Conservation (phyloP, 1,284 basidiomycete genomes). For the Pseudozyma thailandica region DNA sequence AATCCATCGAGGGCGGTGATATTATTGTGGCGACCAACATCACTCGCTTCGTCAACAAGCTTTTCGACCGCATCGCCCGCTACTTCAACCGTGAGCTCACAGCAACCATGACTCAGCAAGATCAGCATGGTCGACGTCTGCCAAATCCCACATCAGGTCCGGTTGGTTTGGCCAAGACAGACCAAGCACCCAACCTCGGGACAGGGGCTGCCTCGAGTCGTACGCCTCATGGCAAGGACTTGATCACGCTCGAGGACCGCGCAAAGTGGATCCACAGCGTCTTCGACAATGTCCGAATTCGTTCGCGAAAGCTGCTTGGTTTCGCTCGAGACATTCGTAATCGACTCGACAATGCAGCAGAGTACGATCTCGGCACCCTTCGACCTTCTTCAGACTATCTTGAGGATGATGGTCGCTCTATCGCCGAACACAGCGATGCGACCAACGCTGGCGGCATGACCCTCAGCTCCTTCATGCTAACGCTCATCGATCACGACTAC, state of each 20-base stretch:
- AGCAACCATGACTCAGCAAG: slow-evolving; percentile 72
- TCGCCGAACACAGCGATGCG: slow-evolving; percentile 19
- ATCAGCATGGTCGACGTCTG: slow-evolving; percentile 28
- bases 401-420: slow-evolving; percentile 31
- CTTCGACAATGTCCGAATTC: slow-evolving; percentile 88
- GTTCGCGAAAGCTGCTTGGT: slow-evolving; percentile 92
- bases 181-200: slow-evolving; percentile 15
- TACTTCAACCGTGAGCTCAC: slow-evolving; percentile 94
- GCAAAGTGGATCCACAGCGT: slow-evolving; percentile 91
- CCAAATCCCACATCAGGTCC: slow-evolving; percentile 38
- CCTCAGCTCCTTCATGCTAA: slow-evolving; percentile 82
- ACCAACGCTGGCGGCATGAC: slow-evolving; percentile 67
- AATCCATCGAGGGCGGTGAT: slow-evolving; percentile 88
- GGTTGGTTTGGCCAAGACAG: slow-evolving; percentile 30
- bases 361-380: slow-evolving; percentile 82
- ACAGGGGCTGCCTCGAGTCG: slow-evolving; percentile 31
- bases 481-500: slow-evolving; percentile 86
- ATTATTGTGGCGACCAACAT: slow-evolving; percentile 78
- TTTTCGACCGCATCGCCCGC: slow-evolving; percentile 79
- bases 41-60: slow-evolving; percentile 64
- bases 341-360: slow-evolving; percentile 93
- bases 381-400: slow-evolving; percentile 43
- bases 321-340: slow-evolving; percentile 74
- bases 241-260: slow-evolving; percentile 83
- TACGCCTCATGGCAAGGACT: slow-evolving; percentile 47